These are phyloP conservation scores for Flaveria ramosissima DNA, from an alignment of 129 eudicot genomes.

Conservation along the genomic window DNA sequence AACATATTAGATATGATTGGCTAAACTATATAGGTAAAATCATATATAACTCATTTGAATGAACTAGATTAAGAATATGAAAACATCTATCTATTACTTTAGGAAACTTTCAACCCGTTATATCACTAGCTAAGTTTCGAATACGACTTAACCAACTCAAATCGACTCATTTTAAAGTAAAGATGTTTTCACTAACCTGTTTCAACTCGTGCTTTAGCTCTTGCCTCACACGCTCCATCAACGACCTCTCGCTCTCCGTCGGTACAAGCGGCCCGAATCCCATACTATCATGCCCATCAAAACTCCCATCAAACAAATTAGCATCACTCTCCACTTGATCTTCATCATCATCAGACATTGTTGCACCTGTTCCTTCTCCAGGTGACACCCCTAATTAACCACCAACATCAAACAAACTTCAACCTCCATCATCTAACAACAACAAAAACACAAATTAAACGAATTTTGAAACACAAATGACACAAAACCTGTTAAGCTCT, in stretches of 20 bases:
- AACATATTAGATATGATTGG: background rate
- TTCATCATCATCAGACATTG: constrained; percentile 94
- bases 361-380: constrained; percentile 93
- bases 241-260: constrained; percentile 79
- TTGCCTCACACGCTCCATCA: constrained; percentile 90
- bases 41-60: too few species aligned
- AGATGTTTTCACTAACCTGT: constrained; percentile 41
- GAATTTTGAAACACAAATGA: background rate
- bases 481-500: constrained; percentile 74
- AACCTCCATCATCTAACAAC: background rate
- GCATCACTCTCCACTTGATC: constrained; percentile 72
- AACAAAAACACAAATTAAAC: background rate
- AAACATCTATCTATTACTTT: too few species aligned
- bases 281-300: constrained; percentile 75
- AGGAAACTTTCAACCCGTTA: background rate
- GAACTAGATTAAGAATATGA: too few species aligned
- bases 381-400: constrained; percentile 68
- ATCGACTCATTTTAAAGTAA: background rate
- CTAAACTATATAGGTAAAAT: background rate
- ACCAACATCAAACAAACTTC: background rate
- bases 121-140: too few species aligned
- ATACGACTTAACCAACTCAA: background rate
- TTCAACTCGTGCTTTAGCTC: constrained; percentile 82
- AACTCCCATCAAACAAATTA: constrained; percentile 77
- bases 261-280: constrained; percentile 89